Evolutionary conservation across 768 basidiomycete species (phyloP).

Genomic region (Pulveroboletus sp.): DNA sequence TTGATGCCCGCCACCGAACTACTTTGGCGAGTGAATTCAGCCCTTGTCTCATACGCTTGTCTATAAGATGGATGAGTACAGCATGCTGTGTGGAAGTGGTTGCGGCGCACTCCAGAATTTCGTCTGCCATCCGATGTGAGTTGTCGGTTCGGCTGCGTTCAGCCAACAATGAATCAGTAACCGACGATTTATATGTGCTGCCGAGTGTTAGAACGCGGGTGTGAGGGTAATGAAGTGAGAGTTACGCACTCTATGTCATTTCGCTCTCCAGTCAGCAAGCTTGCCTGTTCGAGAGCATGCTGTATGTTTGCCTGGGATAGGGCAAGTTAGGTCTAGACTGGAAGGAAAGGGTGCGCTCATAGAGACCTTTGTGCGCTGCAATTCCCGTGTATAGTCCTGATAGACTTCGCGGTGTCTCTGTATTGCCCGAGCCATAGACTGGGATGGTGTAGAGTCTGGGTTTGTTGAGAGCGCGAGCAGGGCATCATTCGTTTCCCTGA

Average conservation of each 20-base stretch:
- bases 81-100: not conserved
- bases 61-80: conserved; percentile 36
- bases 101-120: conserved; percentile 69
- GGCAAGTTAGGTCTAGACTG: not conserved
- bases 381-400: conserved; percentile 82
- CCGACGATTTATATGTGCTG: conserved; percentile 88
- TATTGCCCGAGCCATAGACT: conserved; percentile 82
- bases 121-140: conserved; percentile 93
- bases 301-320: conserved; percentile 69
- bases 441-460: conserved; percentile 61
- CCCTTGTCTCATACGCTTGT: conserved; percentile 95
- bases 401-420: conserved; percentile 89
- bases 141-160: conserved; percentile 90
- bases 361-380: conserved; percentile 76
- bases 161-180: conserved; percentile 79
- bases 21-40: conserved; percentile 85
- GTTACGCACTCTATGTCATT: conserved; percentile 87
- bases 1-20: conserved; percentile 73
- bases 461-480: conserved; percentile 62
- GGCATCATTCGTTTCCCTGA: conserved; percentile 83
- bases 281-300: conserved; percentile 79
- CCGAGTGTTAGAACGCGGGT: not conserved
- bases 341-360: not conserved
- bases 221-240: not conserved
- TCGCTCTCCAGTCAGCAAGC: conserved; percentile 82